Conservation (phyloP, 345 rosid species). For the Rhizophora apiculata region DNA sequence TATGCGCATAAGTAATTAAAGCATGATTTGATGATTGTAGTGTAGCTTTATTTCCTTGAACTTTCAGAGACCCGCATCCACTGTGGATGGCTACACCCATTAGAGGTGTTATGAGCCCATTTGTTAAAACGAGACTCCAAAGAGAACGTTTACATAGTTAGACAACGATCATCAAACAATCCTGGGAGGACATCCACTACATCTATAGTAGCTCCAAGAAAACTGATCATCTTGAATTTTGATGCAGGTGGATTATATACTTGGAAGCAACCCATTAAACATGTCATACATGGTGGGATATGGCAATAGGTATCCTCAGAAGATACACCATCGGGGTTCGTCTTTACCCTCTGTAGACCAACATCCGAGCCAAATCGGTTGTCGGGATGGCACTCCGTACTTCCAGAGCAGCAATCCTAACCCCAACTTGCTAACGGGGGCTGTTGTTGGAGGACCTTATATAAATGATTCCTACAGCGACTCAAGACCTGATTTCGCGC, state of each 20-base stretch:
- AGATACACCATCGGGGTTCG: conserved; percentile 24
- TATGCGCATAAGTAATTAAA: background rate
- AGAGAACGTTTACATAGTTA: background rate
- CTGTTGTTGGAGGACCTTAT: conserved; percentile 26
- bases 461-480: conserved; percentile 25
- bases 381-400: conserved; percentile 18
- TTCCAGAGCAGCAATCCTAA: conserved; percentile 11
- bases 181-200: background rate
- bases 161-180: background rate
- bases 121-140: too few species aligned
- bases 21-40: too few species aligned
- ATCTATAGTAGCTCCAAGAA: too few species aligned
- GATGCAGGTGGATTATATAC: conserved; percentile 26
- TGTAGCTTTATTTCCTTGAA: too few species aligned
- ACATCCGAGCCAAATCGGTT: conserved; percentile 1
- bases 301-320: conserved; percentile 15
- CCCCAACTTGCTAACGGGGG: conserved; percentile 21
- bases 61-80: too few species aligned
- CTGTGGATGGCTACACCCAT: too few species aligned
- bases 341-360: conserved; percentile 17
- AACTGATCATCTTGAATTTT: background rate
- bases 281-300: conserved; percentile 32
- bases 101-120: too few species aligned
- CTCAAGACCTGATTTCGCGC: conserved; percentile 41
- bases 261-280: conserved; percentile 22